Base-by-base conservation (phyloP, 1,284 basidiomycete species). In the Coniferiporia weirii region DNA sequence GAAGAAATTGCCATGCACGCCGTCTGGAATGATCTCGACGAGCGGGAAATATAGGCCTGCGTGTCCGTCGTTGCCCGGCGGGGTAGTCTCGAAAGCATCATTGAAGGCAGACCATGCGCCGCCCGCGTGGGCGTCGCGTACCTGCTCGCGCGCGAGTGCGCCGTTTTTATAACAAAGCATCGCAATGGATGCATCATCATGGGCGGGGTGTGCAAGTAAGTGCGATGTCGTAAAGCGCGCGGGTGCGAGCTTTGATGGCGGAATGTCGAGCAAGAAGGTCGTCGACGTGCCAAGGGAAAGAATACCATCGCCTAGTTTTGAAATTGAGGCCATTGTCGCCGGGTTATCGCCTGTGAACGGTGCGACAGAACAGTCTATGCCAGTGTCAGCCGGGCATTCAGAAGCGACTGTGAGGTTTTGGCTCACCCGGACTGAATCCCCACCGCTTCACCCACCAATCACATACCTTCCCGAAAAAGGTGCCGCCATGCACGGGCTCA, bases 271-370 rank as follows among this genome's bases (percentile, higher is more conserved):
- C 19, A 95, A 79, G 64, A 94, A 84, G 0, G 93, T 95, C 12
- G 93, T 94, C 0, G 91, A 94, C 6, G 93, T 97, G 35, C 93
- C 93, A n/a, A 96, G 80, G 9, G 91, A 94, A 35, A 96, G 80
- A 44, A 96, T 78, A 6, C 91, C 93, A 69, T 96, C 92, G 61
- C 89, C 83, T n/a, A 88, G 85, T n/a, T 78, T 78, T 4, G 85
- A 86, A 52, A 94, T 79, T 1, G 88, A 84, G 50, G 93, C 80
- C 62, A 95, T 85, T 2, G 92, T 94, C 1, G 92, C 91, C 2
- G 93, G 89, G 70, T 97, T 97, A 71, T 97, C 94, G 10, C 94
- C 94, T 0, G 93, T 95, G 67, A 93, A 92, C 0, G 92, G 90
- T 12, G 89, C 88, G 57, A 97, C 79, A 49, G 86, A 75, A 67